These are phyloP conservation scores for Ophidiomyces ophidiicola DNA, from an alignment of 2,329 filamentous ascomycete genomes.

Conservation along the genomic window DNA sequence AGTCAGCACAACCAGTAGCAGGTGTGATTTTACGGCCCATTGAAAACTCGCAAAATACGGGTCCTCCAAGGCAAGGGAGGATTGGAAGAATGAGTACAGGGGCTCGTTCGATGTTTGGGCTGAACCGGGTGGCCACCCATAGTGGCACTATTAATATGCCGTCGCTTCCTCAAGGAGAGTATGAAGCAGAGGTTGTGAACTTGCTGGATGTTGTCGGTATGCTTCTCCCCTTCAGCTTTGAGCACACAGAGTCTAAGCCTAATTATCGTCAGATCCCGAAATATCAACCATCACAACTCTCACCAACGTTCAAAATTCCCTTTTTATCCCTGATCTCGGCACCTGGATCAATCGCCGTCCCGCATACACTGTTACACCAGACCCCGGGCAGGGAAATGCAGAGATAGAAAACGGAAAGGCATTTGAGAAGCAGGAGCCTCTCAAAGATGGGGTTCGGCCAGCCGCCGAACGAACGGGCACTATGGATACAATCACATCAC, in stretches of 20 bases:
- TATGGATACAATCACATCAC: constrained; percentile 59
- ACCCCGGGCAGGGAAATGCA: constrained; percentile 18
- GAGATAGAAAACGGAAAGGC: background rate
- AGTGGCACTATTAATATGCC: constrained; percentile 14
- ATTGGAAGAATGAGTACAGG: constrained; percentile 9
- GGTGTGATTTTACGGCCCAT: constrained; percentile 12
- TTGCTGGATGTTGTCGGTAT: constrained; percentile 56
- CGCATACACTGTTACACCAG: constrained; percentile 56
- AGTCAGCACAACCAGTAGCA: background rate
- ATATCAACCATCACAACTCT: constrained; percentile 70
- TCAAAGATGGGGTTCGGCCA: constrained; percentile 12
- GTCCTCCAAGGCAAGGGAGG: constrained; percentile 1
- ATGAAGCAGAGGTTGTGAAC: constrained; percentile 52
- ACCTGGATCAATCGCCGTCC: constrained; percentile 62
- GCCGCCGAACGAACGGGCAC: constrained; percentile 32
- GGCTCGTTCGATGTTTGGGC: constrained; percentile 8
- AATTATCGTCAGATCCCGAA: constrained; percentile 83
- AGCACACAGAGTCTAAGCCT: too few species aligned
- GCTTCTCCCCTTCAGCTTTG: too few species aligned
- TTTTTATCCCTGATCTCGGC: constrained; percentile 75
- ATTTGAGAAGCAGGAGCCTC: constrained; percentile 16
- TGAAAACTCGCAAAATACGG: background rate
- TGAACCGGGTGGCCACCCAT: constrained; percentile 6
- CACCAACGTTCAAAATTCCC: constrained; percentile 80
- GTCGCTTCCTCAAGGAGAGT: constrained; percentile 33